Evolutionary conservation across 2,329 filamentous ascomycete species (phyloP).

Genomic region (Aplosporella prunicola): DNA sequence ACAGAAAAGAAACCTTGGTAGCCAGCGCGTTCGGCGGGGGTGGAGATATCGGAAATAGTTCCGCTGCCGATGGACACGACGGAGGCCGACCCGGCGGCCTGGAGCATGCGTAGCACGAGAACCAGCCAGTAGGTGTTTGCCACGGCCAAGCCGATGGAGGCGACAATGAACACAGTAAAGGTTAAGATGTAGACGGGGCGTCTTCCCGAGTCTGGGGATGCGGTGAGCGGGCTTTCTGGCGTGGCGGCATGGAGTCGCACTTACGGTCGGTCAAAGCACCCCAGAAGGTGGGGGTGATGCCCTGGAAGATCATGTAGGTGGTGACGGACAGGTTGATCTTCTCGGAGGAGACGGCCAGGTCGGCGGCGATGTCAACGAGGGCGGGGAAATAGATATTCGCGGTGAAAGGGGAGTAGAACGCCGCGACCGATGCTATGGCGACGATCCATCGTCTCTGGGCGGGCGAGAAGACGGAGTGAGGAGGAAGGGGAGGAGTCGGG

Average conservation of each 20-base stretch:
- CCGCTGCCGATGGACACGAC: slow-evolving; percentile 36
- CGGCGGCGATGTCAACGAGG: slow-evolving; percentile 31
- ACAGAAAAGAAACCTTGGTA: slow-evolving; percentile 35
- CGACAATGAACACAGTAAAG: slow-evolving; percentile 33
- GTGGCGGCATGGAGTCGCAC: too few relatives aligned
- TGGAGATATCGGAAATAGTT: slow-evolving; percentile 36
- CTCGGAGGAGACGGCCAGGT: slow-evolving; percentile 29
- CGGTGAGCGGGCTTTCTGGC: too few relatives aligned
- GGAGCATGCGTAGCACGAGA: slow-evolving; percentile 33
- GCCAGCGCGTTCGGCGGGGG: slow-evolving; percentile 30
- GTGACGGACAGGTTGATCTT: slow-evolving; percentile 37
- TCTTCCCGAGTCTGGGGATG: too few relatives aligned
- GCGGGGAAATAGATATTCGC: slow-evolving; percentile 39
- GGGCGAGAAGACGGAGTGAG: too few relatives aligned
- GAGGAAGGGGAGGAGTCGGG: too few relatives aligned
- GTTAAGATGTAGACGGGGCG: too few relatives aligned
- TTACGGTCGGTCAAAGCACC: slow-evolving; percentile 31
- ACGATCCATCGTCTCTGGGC: too few relatives aligned
- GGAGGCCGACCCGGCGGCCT: slow-evolving; percentile 35
- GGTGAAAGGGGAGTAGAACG: slow-evolving; percentile 3
- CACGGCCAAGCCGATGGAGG: slow-evolving; percentile 33
- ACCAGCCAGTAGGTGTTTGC: slow-evolving; percentile 30
- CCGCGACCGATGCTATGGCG: too few relatives aligned
- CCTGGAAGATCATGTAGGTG: slow-evolving; percentile 38
- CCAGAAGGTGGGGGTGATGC: slow-evolving; percentile 34